Percentiles rank a stretch among this genome's conserved stretches.
Evolutionary conservation across 2,329 filamentous ascomycete genomes (phyloP).

Genomic region (Arachnomyces sp.): DNA sequence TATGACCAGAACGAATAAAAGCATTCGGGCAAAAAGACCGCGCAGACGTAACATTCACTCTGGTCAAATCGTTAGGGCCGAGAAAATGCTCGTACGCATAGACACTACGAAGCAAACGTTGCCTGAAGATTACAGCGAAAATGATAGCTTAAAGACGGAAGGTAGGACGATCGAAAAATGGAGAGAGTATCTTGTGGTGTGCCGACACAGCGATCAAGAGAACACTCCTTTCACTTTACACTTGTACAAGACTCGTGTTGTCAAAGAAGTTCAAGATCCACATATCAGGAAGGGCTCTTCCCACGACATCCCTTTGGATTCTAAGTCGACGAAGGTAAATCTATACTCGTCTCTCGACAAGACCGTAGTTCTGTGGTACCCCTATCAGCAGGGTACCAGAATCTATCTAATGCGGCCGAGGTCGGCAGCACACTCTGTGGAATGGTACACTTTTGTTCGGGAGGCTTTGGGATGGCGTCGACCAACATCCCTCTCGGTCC

Average conservation of each 20-base stretch:
- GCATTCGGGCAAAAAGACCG: slow-evolving; percentile 25
- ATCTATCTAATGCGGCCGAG: slow-evolving; percentile 57
- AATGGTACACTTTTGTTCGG: slow-evolving; percentile 61
- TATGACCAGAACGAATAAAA: slow-evolving; percentile 26
- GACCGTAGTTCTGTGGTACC: slow-evolving; percentile 55
- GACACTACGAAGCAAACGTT: slow-evolving; percentile 46
- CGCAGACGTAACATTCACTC: slow-evolving; percentile 37
- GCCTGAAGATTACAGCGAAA: slow-evolving; percentile 56
- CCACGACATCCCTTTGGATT: slow-evolving; percentile 49
- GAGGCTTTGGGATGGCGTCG: slow-evolving; percentile 52
- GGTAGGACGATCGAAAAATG: slow-evolving; percentile 54
- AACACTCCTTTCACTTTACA: slow-evolving; percentile 49
- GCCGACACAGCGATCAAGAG: slow-evolving; percentile 48
- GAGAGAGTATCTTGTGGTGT: slow-evolving; percentile 56
- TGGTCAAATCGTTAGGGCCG: slow-evolving; percentile 58
- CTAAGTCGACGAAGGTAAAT: slow-evolving; percentile 49
- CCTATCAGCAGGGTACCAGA: slow-evolving; percentile 44
- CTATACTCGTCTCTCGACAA: slow-evolving; percentile 60
- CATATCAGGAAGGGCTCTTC: slow-evolving; percentile 47
- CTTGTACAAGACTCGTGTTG: slow-evolving; percentile 55
- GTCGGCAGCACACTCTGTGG: slow-evolving; percentile 53
- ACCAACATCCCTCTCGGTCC: slow-evolving; percentile 49
- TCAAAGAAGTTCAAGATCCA: slow-evolving; percentile 50
- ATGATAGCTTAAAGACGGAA: slow-evolving; percentile 51
- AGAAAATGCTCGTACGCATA: slow-evolving; percentile 58